Evolutionary conservation across 129 eudicot genomes (phyloP).

Genomic region (Solidago caesia): DNA sequence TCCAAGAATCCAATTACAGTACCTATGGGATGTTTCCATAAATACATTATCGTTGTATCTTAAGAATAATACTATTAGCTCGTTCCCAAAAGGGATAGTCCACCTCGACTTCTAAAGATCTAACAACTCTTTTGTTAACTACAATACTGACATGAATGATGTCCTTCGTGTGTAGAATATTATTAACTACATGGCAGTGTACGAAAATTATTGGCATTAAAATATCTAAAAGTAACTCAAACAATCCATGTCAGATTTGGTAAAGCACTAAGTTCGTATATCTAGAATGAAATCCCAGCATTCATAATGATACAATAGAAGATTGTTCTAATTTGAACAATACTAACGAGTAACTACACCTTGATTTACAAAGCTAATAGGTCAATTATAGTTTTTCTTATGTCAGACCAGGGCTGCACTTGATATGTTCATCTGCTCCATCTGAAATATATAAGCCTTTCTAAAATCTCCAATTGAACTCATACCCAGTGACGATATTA

Average conservation of each 20-base stretch:
- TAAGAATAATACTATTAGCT: background rate
- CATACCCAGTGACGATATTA: background rate
- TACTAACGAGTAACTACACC: background rate
- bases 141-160: background rate
- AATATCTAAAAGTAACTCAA: background rate
- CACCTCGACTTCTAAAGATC: background rate
- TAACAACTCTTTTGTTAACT: constrained; percentile 2
- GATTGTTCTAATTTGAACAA: background rate
- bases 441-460: background rate
- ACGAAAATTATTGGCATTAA: background rate
- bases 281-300: background rate
- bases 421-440: background rate
- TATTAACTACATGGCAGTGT: background rate
- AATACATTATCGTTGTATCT: too few relatives aligned
- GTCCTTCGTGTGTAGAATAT: background rate
- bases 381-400: background rate
- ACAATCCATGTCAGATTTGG: background rate
- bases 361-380: background rate
- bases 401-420: background rate
- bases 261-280: background rate
- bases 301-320: background rate
- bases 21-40: background rate
- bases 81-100: background rate
- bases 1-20: background rate
- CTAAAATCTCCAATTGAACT: background rate